A percentile compares a stretch with the other conserved stretches of the same genome.
These are phyloP conservation scores for Schizopora paradoxa DNA, from an alignment of 1,284 basidiomycete species.

Conservation along the genomic window DNA sequence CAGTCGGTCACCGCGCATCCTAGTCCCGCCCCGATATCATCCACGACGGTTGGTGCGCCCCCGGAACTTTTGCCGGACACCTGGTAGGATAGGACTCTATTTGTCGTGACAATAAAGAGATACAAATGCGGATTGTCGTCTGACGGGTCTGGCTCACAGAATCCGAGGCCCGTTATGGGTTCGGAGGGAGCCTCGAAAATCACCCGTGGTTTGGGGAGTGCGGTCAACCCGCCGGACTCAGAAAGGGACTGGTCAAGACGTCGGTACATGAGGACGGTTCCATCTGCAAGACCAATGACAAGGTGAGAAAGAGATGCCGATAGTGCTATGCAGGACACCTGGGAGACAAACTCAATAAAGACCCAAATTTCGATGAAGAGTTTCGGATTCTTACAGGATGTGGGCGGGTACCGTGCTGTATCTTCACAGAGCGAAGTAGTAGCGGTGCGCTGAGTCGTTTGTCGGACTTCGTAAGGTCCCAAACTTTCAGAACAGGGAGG, in stretches of 20 bases:
- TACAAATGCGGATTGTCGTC: slow-evolving; percentile 48
- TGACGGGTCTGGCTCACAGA: slow-evolving; percentile 31
- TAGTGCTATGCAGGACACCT: slow-evolving; percentile 81
- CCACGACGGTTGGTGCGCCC: slow-evolving; percentile 61
- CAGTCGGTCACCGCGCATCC: slow-evolving; percentile 82
- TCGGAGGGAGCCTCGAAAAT: slow-evolving; percentile 78
- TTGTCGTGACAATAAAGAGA: slow-evolving; percentile 87
- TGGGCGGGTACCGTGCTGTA: slow-evolving; percentile 72
- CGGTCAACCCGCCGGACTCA: slow-evolving; percentile 51
- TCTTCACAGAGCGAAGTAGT: slow-evolving; percentile 71
- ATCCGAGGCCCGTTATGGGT: slow-evolving; percentile 89
- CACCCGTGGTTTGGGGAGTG: slow-evolving; percentile 75
- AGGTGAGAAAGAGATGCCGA: slow-evolving; percentile 81
- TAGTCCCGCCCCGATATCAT: slow-evolving; percentile 81
- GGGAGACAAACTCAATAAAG: slow-evolving; percentile 9
- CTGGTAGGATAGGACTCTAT: slow-evolving; percentile 73
- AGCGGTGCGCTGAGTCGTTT: slow-evolving; percentile 64
- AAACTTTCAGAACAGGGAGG: slow-evolving; percentile 83
- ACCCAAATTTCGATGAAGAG: too few relatives aligned
- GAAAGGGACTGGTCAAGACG: slow-evolving; percentile 87
- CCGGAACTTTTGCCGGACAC: slow-evolving; percentile 75
- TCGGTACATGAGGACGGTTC: slow-evolving; percentile 88
- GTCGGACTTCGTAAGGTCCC: slow-evolving; percentile 78
- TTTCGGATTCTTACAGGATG: slow-evolving; percentile 59
- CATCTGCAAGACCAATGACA: slow-evolving; percentile 88